phyloP scores from a whole-genome alignment of 2,329 filamentous ascomycete genomes.

The Penicillium sp. region DNA sequence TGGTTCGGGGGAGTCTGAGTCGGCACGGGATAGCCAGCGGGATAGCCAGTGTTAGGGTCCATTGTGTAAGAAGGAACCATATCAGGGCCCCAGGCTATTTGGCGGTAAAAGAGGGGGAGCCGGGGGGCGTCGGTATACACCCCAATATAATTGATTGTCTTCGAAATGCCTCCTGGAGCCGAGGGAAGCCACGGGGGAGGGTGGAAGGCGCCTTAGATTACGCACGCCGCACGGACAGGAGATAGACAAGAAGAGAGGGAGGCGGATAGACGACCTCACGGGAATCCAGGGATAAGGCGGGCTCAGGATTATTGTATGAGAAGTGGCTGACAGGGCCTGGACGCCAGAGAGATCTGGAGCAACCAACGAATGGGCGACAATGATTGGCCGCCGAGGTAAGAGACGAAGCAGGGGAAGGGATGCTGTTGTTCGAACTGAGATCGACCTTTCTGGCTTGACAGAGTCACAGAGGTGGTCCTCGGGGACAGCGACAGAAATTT shows the following conservation, averaged over 20 bases:
- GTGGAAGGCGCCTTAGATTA: slow-evolving; percentile 21
- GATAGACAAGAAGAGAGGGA: slow-evolving; percentile 12
- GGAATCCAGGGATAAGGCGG: slow-evolving; percentile 32
- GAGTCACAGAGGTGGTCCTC: slow-evolving; percentile 20
- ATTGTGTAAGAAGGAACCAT: slow-evolving; percentile 29
- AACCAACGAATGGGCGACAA: slow-evolving; percentile 10
- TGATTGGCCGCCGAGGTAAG: slow-evolving; percentile 28
- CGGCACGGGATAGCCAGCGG: slow-evolving; percentile 44
- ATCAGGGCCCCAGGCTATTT: slow-evolving; percentile 18
- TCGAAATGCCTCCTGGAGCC: slow-evolving; percentile 17
- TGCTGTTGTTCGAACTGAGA: slow-evolving; percentile 20
- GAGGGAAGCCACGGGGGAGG: slow-evolving; percentile 18
- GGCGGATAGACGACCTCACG: slow-evolving; percentile 11
- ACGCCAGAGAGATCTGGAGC: slow-evolving; percentile 10
- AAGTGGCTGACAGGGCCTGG: slow-evolving; percentile 11
- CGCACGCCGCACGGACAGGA: slow-evolving; percentile 33
- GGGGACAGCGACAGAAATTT: slow-evolving; percentile 29
- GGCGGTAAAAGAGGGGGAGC: slow-evolving; percentile 17
- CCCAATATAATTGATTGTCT: slow-evolving; percentile 23
- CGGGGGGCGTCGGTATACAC: slow-evolving; percentile 19
- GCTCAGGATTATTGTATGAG: slow-evolving; percentile 5
- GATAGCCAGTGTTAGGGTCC: slow-evolving; percentile 35
- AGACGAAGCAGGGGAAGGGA: slow-evolving; percentile 22
- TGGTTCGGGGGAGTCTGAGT: slow-evolving; percentile 42
- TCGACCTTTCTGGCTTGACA: slow-evolving; percentile 24